phyloP scores from a whole-genome alignment of 805 yeast genomes.

The Saccharomycopsis fermentans region DNA sequence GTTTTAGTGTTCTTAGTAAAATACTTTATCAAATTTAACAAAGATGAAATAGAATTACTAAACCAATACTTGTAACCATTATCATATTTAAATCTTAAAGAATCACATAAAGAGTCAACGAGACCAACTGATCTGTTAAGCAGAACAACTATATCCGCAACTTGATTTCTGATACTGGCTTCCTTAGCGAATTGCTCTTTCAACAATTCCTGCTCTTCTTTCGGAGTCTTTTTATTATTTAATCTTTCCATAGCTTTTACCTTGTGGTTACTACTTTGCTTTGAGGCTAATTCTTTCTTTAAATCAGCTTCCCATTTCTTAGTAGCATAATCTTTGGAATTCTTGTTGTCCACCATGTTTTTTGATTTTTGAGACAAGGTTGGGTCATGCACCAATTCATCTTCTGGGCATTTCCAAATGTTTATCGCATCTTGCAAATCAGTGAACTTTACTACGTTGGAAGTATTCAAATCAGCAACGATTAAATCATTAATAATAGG shows the following conservation, averaged over 20 bases:
- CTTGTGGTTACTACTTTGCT: constrained; percentile 21
- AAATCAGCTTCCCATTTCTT: constrained; percentile 83
- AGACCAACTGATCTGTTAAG: constrained; percentile 43
- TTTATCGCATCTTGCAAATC: constrained; percentile 33
- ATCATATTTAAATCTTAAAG: constrained; percentile 38
- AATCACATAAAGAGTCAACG: constrained; percentile 39
- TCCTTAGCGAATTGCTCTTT: constrained; percentile 59
- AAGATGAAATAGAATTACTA: constrained; percentile 45
- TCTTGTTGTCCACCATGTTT: constrained; percentile 43
- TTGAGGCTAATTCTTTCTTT: constrained; percentile 58
- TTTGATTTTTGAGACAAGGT: constrained; percentile 28
- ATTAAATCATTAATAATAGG: constrained; percentile 41
- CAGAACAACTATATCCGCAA: constrained; percentile 30
- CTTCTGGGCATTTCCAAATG: constrained; percentile 64
- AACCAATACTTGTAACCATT: constrained; percentile 67
- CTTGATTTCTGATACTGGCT: constrained; percentile 38
- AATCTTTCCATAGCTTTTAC: background rate
- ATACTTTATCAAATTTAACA: constrained; percentile 37
- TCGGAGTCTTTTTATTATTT: constrained; percentile 45
- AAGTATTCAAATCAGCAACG: constrained; percentile 31
- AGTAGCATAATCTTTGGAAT: constrained; percentile 76
- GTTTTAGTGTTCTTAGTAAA: constrained; percentile 15
- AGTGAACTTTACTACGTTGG: constrained; percentile 25
- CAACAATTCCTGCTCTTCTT: constrained; percentile 62
- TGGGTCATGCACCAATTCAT: constrained; percentile 58